Evolutionary conservation across 192 early-diverging fungal species (phyloP), one percentile per base, ranked within the genome.

Genomic region (Podila horticola): DNA sequence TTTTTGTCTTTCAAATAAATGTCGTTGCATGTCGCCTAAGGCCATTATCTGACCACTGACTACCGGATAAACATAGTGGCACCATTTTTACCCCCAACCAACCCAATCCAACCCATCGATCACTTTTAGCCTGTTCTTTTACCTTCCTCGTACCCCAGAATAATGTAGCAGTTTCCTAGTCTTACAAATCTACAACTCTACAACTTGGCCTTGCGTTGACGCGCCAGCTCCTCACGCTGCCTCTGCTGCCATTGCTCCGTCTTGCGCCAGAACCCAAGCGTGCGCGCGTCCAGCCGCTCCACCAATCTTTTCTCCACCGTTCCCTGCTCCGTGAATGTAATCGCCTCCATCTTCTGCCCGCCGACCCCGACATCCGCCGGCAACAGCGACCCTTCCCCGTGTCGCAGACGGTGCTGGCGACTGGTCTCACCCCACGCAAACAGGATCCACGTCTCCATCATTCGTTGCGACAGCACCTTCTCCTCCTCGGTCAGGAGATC

Each of bases 371-470:
- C 71, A 64, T 73, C 77, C 17, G 77, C 60, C 12, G 77, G 77
- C 57, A 79, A 22, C 9, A 71, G n/a, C 8, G 75, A 79, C 28
- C 34, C 28, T 17, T 52, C 28, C 41, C 75, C 75, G 22, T 71
- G 31, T 8, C 60, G 64, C 49, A 79, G 48, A 5, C 67, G 67
- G 26, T 73, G 67, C 20, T 66, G 61, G 33, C 67, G 66, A 34
- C 66, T 66, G 36, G 66, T 68, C 50, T 72, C 70, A 13, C 77
- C 77, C 77, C 77, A 81, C 9, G 77, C 77, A 66, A 81, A 81
- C 62, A 72, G 26, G 55, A 81, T 69, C 77, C 77, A 81, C 0
- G 57, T 24, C 48, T 63, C 71, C 77, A 73, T 81, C 71, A 81
- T 34, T 15, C 64, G 36, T 24, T 29, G 48, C 22, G 66, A 73